Conservation (phyloP, 2,329 filamentous ascomycete genomes). For the Teratosphaeria nubilosa region DNA sequence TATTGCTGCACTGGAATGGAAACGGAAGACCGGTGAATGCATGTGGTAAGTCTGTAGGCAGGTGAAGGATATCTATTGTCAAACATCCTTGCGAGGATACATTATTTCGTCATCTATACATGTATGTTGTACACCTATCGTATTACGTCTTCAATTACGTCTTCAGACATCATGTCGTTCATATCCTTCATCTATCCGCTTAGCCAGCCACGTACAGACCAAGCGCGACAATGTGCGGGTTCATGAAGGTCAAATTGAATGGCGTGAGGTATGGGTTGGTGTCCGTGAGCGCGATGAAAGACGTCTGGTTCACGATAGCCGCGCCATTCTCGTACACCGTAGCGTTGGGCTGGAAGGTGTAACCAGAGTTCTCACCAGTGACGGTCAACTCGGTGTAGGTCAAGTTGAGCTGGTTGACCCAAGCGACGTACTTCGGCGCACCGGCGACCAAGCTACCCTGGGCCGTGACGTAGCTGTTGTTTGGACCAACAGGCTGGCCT, state of each 20-base stretch:
- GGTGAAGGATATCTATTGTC: too few relatives aligned
- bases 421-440: conserved; percentile 57
- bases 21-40: too few relatives aligned
- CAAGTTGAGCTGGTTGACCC: conserved; percentile 60
- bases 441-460: conserved; percentile 37
- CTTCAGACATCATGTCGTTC: not conserved
- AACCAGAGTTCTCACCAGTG: conserved; percentile 52
- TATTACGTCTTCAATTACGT: too few relatives aligned
- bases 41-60: too few relatives aligned
- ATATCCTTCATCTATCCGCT: not conserved
- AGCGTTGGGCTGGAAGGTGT: conserved; percentile 62
- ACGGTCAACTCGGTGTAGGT: conserved; percentile 50
- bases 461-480: conserved; percentile 68
- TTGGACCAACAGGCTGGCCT: conserved; percentile 60
- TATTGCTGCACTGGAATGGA: too few relatives aligned
- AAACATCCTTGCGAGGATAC: not conserved
- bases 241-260: conserved; percentile 53
- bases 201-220: conserved; percentile 69
- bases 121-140: not conserved
- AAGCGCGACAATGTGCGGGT: conserved; percentile 61
- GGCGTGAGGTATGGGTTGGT: conserved; percentile 57
- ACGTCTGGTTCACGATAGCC: conserved; percentile 59
- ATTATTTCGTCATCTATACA: not conserved
- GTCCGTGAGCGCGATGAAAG: conserved; percentile 71
- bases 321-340: conserved; percentile 59